Evolutionary conservation across 148 eudicot species (phyloP).

Genomic region (Tetragonia tetragonoides): DNA sequence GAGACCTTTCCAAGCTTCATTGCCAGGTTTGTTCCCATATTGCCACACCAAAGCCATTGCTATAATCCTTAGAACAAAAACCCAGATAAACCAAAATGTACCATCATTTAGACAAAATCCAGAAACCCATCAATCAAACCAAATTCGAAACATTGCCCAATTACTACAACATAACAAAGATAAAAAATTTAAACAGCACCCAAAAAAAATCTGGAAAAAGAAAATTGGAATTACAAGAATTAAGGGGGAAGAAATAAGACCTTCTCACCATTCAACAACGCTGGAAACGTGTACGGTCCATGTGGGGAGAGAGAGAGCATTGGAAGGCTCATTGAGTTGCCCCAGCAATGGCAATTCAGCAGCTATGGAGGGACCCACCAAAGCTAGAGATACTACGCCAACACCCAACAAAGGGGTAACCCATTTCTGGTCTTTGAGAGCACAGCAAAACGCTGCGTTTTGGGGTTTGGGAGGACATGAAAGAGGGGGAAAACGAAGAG

Average conservation of each 20-base stretch:
- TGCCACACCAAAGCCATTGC: conserved; percentile 94
- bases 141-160: not conserved
- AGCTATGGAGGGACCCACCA: conserved; percentile 53
- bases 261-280: conserved; percentile 78
- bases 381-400: conserved; percentile 40
- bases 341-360: conserved; percentile 47
- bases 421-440: conserved; percentile 27
- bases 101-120: not conserved
- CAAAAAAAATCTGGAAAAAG: not conserved
- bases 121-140: not conserved
- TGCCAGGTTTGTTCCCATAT: conserved; percentile 73
- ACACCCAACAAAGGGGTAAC: conserved; percentile 44
- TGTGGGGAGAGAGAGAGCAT: conserved; percentile 93
- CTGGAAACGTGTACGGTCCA: conserved; percentile 96
- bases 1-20: conserved; percentile 87
- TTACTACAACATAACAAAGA: not conserved
- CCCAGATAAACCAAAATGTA: not conserved
- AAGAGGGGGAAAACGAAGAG: conserved; percentile 11
- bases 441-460: conserved; percentile 11
- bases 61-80: conserved; percentile 46
- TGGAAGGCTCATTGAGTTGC: conserved; percentile 64
- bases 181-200: no score
- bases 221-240: not conserved
- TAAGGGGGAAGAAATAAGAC: not conserved
- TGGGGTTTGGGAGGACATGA: conserved; percentile 19